Base-by-base conservation (phyloP, 2,329 filamentous ascomycete genomes). In the Colletotrichum sp. region DNA sequence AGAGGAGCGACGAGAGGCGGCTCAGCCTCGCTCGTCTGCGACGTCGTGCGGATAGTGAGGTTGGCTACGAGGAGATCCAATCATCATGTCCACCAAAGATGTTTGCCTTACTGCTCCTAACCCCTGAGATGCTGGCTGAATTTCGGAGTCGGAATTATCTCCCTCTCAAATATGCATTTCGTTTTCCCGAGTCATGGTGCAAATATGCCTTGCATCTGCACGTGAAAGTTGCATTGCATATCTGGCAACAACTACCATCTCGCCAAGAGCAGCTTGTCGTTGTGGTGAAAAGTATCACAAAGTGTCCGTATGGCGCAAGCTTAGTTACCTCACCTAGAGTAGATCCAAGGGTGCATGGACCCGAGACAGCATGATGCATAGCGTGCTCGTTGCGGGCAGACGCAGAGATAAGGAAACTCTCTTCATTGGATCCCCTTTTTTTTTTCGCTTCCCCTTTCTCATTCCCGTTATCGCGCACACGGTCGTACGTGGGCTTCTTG, bases 11-110 rank as follows among this genome's bases (percentile, higher is more conserved):
- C 30, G 39, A 26, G 28, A 60, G 30, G 18, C 70, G 30, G 18
- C 73, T 69, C 70, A 73, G 73, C 73, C 73, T 76, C 64, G 70
- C 65, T 73, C 28, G 63, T 52, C 44, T 75, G 69, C 63, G 57
- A 72, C 69, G 63, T 72, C 32, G 71, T 59, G 32, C 30, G 32
- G 30, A 30, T 13, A 18, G 5, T 39, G 55, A 73, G 9, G 36
- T 69, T 39, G 63, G 36, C 28, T 49, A 34, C 60, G 60, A 39
- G 60, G 16, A 44, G 39, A 3, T 49, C 39, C 39, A 44, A 12
- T 44, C 18, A n/a, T 44, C 5, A 5, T n/a, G 18, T 44, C 39
- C 39, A 44, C 9, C 39, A 44, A n/a, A 7, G 5, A 44, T 44
- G 18, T 44, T 21, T 49, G 39, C 2, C 18, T 49, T 12, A 1